Conservation (phyloP, 345 rosid genomes). For the Arabidopsis arenosa region DNA sequence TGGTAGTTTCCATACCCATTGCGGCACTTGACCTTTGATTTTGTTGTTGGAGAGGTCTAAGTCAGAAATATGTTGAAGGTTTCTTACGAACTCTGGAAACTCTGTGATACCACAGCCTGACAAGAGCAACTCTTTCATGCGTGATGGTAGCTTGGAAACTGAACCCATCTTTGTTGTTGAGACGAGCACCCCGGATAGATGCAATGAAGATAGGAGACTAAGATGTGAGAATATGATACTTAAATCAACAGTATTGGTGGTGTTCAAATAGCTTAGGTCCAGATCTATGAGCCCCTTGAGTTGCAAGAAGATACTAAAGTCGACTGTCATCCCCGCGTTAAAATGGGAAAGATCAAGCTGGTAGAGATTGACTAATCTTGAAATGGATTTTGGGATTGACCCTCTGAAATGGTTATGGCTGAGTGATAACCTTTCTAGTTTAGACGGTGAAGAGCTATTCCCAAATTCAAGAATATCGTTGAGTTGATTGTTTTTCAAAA, state of each 20-base stretch:
- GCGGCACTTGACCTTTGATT: conserved; percentile 5
- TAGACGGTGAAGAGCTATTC: background rate
- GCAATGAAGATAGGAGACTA: background rate
- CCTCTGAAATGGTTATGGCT: conserved; percentile 6
- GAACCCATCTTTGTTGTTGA: background rate
- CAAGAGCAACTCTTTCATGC: background rate
- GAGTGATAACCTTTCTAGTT: background rate
- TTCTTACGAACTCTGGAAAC: conserved; percentile 28
- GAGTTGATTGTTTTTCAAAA: no score
- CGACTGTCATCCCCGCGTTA: conserved; percentile 8
- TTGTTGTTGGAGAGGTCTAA: background rate
- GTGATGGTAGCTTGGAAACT: background rate
- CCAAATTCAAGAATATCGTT: conserved; percentile 6
- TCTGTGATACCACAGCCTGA: background rate
- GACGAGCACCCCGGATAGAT: background rate
- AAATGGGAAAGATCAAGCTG: conserved; percentile 11
- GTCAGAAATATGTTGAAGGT: background rate
- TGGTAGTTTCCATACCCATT: conserved; percentile 8
- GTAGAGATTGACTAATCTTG: background rate
- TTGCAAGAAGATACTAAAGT: background rate
- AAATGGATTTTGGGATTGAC: conserved; percentile 22
- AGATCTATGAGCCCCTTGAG: background rate
- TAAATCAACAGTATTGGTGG: background rate
- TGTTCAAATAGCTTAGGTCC: background rate
- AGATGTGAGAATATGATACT: background rate